Evolutionary conservation across 148 eudicot genomes (phyloP).

Genomic region (Spergularia marina): DNA sequence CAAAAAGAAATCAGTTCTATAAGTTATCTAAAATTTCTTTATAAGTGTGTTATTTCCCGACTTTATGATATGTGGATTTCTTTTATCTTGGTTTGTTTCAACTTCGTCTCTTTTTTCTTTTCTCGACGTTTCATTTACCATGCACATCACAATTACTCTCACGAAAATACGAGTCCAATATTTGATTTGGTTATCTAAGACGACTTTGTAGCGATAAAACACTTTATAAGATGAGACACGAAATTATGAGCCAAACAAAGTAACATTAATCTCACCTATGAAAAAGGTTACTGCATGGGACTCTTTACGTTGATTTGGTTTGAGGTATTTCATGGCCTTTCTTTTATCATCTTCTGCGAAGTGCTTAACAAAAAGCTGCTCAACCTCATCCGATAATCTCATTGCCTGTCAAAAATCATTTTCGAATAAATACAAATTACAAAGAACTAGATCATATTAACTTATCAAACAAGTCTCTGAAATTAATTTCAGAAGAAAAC

Average conservation of each 20-base stretch:
- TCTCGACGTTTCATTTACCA: no score
- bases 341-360: slow-evolving; percentile 75
- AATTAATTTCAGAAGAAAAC: slow-evolving; percentile 37
- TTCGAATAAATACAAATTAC: background rate
- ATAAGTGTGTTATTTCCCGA: background rate
- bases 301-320: slow-evolving; percentile 76
- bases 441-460: background rate
- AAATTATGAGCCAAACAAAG: background rate
- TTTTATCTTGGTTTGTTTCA: no score
- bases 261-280: slow-evolving; percentile 56
- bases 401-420: slow-evolving; percentile 40
- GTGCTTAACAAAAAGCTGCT: slow-evolving; percentile 67
- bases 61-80: background rate
- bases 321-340: slow-evolving; percentile 93
- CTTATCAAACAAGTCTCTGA: background rate
- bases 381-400: slow-evolving; percentile 80
- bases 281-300: slow-evolving; percentile 91
- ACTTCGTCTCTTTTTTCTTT: no score
- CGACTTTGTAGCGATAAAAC: no score
- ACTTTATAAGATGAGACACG: no score
- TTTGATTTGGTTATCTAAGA: no score
- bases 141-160: no score
- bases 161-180: no score
- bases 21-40: no score
- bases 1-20: slow-evolving; percentile 13